These are phyloP conservation scores for Fusarium annulatum DNA, from an alignment of 2,329 filamentous ascomycete species.

Conservation along the genomic window DNA sequence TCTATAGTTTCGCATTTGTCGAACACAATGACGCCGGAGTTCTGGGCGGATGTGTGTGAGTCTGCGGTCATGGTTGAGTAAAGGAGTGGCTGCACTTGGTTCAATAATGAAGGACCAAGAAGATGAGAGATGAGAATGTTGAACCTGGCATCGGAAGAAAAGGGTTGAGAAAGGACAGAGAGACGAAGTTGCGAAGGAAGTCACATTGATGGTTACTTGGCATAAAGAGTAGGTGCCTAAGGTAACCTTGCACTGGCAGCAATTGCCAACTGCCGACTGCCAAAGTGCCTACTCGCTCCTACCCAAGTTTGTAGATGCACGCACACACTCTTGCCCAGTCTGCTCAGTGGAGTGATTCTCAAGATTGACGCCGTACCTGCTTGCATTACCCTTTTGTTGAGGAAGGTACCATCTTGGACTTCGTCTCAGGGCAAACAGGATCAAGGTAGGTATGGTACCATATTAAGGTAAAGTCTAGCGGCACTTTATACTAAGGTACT, in stretches of 20 bases:
- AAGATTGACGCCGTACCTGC: not conserved
- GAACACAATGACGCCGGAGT: not conserved
- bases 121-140: not conserved
- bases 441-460: not conserved
- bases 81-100: not conserved
- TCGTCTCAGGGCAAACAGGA: not conserved
- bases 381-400: not conserved
- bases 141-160: not conserved
- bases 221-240: not conserved
- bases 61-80: not conserved
- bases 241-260: not conserved
- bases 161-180: not conserved
- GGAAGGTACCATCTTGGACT: not conserved
- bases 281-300: not conserved
- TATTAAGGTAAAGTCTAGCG: not conserved
- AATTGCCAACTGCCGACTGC: not conserved
- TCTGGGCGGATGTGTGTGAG: not conserved
- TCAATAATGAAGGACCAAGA: not conserved
- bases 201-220: too few relatives aligned
- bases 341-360: not conserved
- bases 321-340: not conserved
- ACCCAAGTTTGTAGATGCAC: not conserved
- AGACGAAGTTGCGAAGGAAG: not conserved
- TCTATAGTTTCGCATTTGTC: conserved; percentile 4
- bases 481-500: not conserved